These are phyloP conservation scores for Lycium ferocissimum DNA, from an alignment of 257 asterid species.

Conservation along the genomic window DNA sequence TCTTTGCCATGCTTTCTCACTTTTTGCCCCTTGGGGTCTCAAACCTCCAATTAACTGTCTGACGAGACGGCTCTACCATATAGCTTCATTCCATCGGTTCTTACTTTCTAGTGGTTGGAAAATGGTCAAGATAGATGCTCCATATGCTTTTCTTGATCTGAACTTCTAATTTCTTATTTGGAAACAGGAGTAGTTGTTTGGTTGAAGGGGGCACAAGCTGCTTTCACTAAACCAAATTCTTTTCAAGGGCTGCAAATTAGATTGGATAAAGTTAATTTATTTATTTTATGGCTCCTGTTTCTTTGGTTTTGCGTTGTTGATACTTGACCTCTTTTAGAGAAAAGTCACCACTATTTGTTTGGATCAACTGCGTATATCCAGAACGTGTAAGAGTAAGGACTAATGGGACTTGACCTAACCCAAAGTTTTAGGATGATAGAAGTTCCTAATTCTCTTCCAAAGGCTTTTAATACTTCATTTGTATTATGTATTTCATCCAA, in stretches of 20 bases:
- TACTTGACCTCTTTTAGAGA: background rate
- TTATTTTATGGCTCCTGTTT: background rate
- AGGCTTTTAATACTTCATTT: background rate
- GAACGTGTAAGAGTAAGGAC: background rate
- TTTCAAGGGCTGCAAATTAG: background rate
- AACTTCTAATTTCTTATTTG: background rate
- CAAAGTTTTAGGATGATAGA: background rate
- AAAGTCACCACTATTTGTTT: background rate
- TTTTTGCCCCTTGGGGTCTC: background rate
- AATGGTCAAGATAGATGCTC: background rate
- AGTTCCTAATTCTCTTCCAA: background rate
- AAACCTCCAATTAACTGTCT: background rate
- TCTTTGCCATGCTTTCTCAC: background rate
- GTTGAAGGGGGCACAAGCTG: background rate
- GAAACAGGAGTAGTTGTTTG: background rate
- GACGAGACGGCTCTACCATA: background rate
- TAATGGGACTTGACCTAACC: background rate
- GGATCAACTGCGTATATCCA: background rate
- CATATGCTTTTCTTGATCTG: background rate
- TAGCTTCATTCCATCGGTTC: background rate
- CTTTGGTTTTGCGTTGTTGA: background rate
- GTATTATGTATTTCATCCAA: background rate
- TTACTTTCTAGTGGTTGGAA: background rate
- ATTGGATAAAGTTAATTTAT: background rate
- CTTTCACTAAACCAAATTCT: background rate